These are phyloP conservation scores for Penicillium waksmanii DNA, from an alignment of 495 filamentous ascomycete species.

Conservation along the genomic window DNA sequence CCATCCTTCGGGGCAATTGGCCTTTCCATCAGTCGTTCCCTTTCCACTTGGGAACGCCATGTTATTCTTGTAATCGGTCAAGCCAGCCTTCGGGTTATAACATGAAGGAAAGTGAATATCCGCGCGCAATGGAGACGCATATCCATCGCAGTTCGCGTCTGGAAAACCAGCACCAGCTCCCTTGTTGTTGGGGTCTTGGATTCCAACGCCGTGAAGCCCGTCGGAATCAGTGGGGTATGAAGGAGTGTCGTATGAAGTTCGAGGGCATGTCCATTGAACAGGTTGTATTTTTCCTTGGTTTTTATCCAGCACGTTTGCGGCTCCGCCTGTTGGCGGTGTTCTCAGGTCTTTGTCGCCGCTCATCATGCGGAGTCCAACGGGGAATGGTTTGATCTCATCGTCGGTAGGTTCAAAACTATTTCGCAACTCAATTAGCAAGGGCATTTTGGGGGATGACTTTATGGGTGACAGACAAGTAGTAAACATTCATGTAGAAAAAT, in stretches of 20 bases:
- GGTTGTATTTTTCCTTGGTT: slow-evolving; percentile 18
- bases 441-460: neutral
- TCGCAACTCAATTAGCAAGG: neutral
- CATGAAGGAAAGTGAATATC: slow-evolving; percentile 60
- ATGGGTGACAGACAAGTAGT: slow-evolving; percentile 63
- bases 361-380: slow-evolving; percentile 74
- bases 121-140: slow-evolving; percentile 51
- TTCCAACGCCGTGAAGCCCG: slow-evolving; percentile 20
- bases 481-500: slow-evolving; percentile 68
- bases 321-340: slow-evolving; percentile 14
- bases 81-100: slow-evolving; percentile 28
- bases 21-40: slow-evolving; percentile 15
- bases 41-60: slow-evolving; percentile 18
- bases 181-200: slow-evolving; percentile 19
- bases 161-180: slow-evolving; percentile 44
- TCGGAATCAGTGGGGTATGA: slow-evolving; percentile 18
- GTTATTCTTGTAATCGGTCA: slow-evolving; percentile 20
- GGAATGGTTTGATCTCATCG: slow-evolving; percentile 67
- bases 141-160: slow-evolving; percentile 59
- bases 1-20: slow-evolving; percentile 19
- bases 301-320: slow-evolving; percentile 11
- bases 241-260: slow-evolving; percentile 14
- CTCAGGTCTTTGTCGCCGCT: slow-evolving; percentile 57
- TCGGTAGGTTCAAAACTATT: slow-evolving; percentile 56
- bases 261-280: slow-evolving; percentile 24